Base-by-base conservation (phyloP, 495 filamentous ascomycete species). In the Apodospora peruviana region DNA sequence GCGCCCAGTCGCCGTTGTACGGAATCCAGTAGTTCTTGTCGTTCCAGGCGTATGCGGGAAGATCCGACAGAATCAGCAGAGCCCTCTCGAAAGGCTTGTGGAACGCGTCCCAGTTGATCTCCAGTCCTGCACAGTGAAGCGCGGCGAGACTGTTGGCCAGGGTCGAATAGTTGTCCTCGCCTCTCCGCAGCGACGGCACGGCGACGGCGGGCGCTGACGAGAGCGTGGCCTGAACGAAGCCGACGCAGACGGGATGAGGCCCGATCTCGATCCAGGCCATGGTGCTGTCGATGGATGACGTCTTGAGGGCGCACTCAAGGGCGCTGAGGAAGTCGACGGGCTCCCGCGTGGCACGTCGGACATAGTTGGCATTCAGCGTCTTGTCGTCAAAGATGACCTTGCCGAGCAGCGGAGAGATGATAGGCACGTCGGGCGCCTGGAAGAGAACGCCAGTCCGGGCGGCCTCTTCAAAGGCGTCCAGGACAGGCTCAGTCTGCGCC, bases 11-110 rank as follows among this genome's bases (percentile, higher is more conserved):
- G 48, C 82, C 76, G 32, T 69, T 69, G 56, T 86, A 87, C 0
- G 76, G 65, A 20, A 86, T 77, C 85, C 85, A 87, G 61, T 84
- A 83, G 48, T 80, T 80, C 69, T 86, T 86, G 25, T 76, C 60
- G 53, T 87, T 82, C 69, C 50, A 20, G 66, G 81, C 47, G 60
- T 18, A 78, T 61, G 55, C 80, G 78, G 19, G 73, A 67, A 71
- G 59, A 25, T 68, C 66, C n/a, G n/a, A n/a, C 17, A 86, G 43
- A 0, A 53, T 43, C 7, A 43, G 50, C 17, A 53, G 36, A 5
- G 0, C 14, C 4, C 10, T 24, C 44, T 53, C 50, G 38, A 43
- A 53, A 1, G 50, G 44, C 2, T 36, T 18, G 40, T 53, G 50
- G 44, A 46, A 48, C 38, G 47, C 50, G 29, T 22, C 43, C 50